Evolutionary conservation across 139 green algal genomes (phyloP).

Genomic region (Penium margaritaceum): DNA sequence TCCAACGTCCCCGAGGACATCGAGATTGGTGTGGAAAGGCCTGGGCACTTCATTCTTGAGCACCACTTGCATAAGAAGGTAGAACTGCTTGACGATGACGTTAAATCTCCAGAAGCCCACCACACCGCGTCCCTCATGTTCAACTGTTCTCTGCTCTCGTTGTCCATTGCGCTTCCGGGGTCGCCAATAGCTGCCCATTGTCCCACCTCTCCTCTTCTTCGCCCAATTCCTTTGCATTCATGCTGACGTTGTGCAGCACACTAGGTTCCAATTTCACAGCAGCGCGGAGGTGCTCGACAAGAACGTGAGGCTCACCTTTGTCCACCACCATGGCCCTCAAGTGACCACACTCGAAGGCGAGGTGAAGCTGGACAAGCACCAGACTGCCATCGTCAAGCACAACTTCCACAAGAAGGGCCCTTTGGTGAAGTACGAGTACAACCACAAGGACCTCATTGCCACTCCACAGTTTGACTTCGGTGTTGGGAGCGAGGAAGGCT

Average conservation of each 20-base stretch:
- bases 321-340: background rate
- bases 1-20: background rate
- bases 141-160: background rate
- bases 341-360: constrained; percentile 1
- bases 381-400: background rate
- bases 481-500: background rate
- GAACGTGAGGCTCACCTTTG: background rate
- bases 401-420: constrained; percentile 1
- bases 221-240: background rate
- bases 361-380: background rate
- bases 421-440: background rate
- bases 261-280: constrained; percentile 6
- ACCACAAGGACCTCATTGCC: background rate
- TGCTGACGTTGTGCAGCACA: background rate
- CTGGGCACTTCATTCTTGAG: constrained; percentile 1
- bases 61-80: constrained; percentile 10
- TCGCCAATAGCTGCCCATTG: no score
- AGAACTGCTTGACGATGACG: background rate
- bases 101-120: no score
- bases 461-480: constrained; percentile 4
- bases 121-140: background rate
- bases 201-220: background rate
- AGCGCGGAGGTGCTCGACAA: background rate
- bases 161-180: background rate
- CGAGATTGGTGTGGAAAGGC: background rate